Evolutionary conservation across 495 filamentous ascomycete species (phyloP).

Genomic region (Bathelium albidoporum): DNA sequence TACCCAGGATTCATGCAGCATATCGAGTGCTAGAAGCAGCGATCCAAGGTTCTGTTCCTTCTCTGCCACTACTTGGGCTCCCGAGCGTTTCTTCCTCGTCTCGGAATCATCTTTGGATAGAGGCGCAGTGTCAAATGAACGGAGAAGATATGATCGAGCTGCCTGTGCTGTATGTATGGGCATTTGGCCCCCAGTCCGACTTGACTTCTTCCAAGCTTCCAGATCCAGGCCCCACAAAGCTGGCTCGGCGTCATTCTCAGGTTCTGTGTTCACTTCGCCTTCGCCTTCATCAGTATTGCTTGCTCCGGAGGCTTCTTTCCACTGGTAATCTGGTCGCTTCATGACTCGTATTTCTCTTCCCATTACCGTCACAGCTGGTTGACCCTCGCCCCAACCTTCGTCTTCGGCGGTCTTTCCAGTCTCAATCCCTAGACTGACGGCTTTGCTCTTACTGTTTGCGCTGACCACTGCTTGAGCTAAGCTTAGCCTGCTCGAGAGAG

Average conservation of each 20-base stretch:
- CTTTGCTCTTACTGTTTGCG: constrained; percentile 63
- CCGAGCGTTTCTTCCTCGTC: constrained; percentile 29
- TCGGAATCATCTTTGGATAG: constrained; percentile 7
- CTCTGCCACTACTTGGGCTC: constrained; percentile 38
- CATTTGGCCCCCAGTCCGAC: constrained; percentile 35
- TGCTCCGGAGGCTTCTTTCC: constrained; percentile 36
- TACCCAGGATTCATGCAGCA: constrained; percentile 62
- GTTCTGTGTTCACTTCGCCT: neutral
- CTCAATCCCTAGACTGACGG: constrained; percentile 61
- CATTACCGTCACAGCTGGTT: constrained; percentile 59
- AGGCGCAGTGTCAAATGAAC: constrained; percentile 42
- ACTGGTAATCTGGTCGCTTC: constrained; percentile 67
- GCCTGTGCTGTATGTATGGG: constrained; percentile 59
- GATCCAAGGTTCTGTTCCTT: constrained; percentile 57
- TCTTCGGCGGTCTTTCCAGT: constrained; percentile 55
- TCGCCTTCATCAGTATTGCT: constrained; percentile 8
- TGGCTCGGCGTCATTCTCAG: constrained; percentile 32
- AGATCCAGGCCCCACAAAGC: constrained; percentile 73
- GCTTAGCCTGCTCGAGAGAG: constrained; percentile 67
- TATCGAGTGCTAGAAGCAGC: constrained; percentile 54
- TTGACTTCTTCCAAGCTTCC: constrained; percentile 47
- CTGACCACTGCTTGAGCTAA: constrained; percentile 71
- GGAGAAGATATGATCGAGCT: constrained; percentile 49
- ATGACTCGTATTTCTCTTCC: constrained; percentile 62
- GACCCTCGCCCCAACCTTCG: constrained; percentile 64